A percentile compares a stretch with the other conserved stretches of the same genome.
phyloP scores from a whole-genome alignment of 176 grass and related monocot genomes.

The Ananas comosus region DNA sequence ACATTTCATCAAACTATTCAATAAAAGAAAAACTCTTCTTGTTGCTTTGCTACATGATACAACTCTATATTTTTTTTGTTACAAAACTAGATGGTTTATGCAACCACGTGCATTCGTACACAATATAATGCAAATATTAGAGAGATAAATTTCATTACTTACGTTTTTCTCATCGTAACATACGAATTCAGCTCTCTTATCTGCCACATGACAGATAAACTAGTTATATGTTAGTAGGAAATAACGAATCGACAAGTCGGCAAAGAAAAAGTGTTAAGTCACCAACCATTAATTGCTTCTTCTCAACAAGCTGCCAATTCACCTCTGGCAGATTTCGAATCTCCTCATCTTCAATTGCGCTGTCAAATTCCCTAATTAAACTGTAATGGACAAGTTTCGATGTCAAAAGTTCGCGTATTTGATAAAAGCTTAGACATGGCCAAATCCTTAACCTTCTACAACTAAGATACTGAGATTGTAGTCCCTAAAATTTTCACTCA shows the following conservation, averaged over 20 bases:
- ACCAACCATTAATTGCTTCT: constrained; percentile 92
- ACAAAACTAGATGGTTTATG: too few species aligned
- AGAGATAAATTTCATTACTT: constrained; percentile 15
- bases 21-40: background rate
- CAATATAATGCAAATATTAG: too few species aligned
- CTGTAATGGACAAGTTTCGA: constrained; percentile 16
- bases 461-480: too few species aligned
- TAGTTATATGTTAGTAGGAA: constrained; percentile 15
- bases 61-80: too few species aligned
- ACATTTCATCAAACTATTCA: background rate
- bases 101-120: too few species aligned
- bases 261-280: background rate
- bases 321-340: constrained; percentile 51
- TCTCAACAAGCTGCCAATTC: constrained; percentile 91
- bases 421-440: too few species aligned
- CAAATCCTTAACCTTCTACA: too few species aligned
- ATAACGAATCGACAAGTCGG: background rate
- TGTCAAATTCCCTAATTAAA: constrained; percentile 84
- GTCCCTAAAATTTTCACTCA: too few species aligned
- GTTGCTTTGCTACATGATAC: too few species aligned
- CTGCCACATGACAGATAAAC: constrained; percentile 33
- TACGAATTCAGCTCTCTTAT: constrained; percentile 98
- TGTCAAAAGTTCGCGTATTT: too few species aligned
- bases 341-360: constrained; percentile 78
- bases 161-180: constrained; percentile 94